A percentile compares a stretch with the other conserved stretches of the same genome.
phyloP scores from a whole-genome alignment of 495 filamentous ascomycete species.

The Trichoderma gamsii region DNA sequence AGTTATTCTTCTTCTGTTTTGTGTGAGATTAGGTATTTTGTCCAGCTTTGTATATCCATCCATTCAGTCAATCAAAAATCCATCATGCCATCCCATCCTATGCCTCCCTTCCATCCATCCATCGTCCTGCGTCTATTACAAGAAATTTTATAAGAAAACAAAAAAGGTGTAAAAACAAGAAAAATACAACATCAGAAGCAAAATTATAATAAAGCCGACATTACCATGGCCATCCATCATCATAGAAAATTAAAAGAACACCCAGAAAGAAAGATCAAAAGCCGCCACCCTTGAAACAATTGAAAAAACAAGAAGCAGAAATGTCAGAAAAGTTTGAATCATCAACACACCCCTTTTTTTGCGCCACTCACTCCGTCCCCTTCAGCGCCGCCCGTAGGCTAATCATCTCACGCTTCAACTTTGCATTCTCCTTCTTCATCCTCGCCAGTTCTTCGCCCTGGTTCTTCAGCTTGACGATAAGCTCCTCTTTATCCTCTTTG shows the following conservation, averaged over 20 bases:
- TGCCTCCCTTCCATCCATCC: no score
- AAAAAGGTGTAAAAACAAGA: not conserved
- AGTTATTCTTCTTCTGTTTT: no score
- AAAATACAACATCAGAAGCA: not conserved
- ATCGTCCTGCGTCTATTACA: no score
- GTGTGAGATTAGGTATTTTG: no score
- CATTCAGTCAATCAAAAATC: no score
- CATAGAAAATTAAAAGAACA: not conserved
- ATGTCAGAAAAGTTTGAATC: not conserved
- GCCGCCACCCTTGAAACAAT: no score
- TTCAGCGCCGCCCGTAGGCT: conserved; percentile 44
- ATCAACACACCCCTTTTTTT: not conserved
- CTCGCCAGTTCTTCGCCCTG: conserved; percentile 61
- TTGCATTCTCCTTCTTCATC: conserved; percentile 72
- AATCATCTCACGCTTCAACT: conserved; percentile 47
- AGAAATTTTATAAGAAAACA: not conserved
- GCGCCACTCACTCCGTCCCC: conserved; percentile 21
- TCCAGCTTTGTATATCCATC: no score
- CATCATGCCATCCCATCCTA: no score
- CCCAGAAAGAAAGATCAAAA: no score
- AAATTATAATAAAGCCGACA: not conserved
- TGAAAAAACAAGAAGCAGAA: no score
- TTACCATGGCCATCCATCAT: conserved; percentile 10
- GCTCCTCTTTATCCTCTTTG: conserved; percentile 66
- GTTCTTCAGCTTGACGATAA: conserved; percentile 60